phyloP scores from a whole-genome alignment of 768 basidiomycete species.

The Termitomyces sp. region DNA sequence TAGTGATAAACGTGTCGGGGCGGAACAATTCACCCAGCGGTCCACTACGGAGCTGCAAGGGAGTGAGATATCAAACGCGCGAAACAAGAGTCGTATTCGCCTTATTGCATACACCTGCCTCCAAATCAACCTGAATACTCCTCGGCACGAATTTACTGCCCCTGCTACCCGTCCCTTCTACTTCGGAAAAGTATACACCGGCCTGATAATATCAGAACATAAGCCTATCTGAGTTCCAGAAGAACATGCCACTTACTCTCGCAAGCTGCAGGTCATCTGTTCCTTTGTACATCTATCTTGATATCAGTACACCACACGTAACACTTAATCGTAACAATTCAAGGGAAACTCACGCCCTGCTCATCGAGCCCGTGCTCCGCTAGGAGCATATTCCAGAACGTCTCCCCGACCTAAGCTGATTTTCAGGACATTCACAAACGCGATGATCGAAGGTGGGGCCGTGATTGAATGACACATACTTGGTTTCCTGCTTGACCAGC shows the following conservation, averaged over 20 bases:
- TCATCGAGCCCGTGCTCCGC: conserved; percentile 80
- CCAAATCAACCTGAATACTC: conserved; percentile 86
- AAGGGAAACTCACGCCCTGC: conserved; percentile 45
- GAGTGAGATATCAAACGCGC: background rate
- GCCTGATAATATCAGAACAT: conserved; percentile 34
- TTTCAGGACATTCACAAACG: conserved; percentile 34
- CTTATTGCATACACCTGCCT: conserved; percentile 78
- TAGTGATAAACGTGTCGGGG: conserved; percentile 79
- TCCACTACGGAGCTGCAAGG: conserved; percentile 56
- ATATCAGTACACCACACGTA: background rate
- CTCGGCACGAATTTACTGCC: conserved; percentile 81
- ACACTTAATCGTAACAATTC: background rate
- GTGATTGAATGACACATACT: conserved; percentile 19
- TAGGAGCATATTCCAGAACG: conserved; percentile 87
- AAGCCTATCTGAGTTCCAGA: background rate
- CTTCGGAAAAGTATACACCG: conserved; percentile 78
- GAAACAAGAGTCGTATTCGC: conserved; percentile 33
- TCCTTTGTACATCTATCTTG: conserved; percentile 57
- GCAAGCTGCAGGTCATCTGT: conserved; percentile 69
- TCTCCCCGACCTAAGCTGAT: conserved; percentile 58
- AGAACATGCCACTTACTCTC: conserved; percentile 40
- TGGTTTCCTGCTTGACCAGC: conserved; percentile 66
- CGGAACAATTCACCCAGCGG: conserved; percentile 71
- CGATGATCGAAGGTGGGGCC: conserved; percentile 47
- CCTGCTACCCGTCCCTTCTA: conserved; percentile 40